These are phyloP conservation scores for Globisporangium takayamanum DNA, from an alignment of 352 stramenopile species.

Conservation along the genomic window DNA sequence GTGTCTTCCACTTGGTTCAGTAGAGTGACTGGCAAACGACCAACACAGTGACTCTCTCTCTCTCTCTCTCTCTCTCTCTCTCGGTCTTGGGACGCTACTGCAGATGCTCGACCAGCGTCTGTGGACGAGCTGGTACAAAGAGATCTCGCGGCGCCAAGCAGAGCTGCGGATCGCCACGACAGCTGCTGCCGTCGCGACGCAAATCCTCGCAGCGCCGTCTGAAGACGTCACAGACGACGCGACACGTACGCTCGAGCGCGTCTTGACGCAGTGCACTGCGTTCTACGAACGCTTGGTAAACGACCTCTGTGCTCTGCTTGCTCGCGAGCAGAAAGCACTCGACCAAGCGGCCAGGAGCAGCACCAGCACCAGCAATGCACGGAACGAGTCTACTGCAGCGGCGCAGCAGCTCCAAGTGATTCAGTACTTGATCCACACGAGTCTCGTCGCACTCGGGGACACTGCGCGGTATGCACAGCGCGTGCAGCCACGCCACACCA, in stretches of 20 bases:
- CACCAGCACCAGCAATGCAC: not conserved
- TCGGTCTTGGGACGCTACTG: too few relatives aligned
- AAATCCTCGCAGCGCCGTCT: constrained; percentile 12
- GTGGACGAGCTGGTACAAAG: constrained; percentile 62
- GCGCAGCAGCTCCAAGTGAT: constrained; percentile 14
- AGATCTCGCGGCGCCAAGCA: constrained; percentile 33
- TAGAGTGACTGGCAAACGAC: constrained; percentile 1
- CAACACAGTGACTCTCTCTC: not conserved
- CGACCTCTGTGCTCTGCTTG: not conserved
- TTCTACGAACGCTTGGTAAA: constrained; percentile 11
- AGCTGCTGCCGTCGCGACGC: not conserved
- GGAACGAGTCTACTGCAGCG: not conserved
- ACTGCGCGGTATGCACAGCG: constrained; percentile 37
- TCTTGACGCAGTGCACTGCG: constrained; percentile 6
- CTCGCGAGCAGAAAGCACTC: not conserved
- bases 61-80: not conserved
- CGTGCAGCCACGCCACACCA: constrained; percentile 3
- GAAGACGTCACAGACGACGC: constrained; percentile 1
- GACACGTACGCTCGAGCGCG: not conserved
- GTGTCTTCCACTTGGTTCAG: not conserved
- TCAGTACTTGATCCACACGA: constrained; percentile 30
- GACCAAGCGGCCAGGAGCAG: not conserved
- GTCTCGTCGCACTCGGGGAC: constrained; percentile 44
- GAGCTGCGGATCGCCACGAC: not conserved
- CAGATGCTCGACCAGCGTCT: constrained; percentile 48